Evolutionary conservation across 2,329 filamentous ascomycete species (phyloP).

Genomic region (Tetracladium maxilliforme): DNA sequence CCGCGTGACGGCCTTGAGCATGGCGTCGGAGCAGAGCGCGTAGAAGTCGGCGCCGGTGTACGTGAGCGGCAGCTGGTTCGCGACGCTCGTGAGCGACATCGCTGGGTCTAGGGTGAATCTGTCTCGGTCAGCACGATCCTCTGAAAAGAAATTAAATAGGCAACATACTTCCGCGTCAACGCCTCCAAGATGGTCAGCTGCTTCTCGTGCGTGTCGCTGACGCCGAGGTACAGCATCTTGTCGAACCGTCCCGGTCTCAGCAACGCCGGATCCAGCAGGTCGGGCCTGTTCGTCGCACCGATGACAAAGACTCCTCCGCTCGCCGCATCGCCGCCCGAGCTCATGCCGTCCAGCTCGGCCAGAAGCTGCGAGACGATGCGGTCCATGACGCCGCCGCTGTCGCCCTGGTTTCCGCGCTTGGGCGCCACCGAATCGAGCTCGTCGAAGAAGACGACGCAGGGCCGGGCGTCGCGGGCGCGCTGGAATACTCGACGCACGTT

Average conservation of each 20-base stretch:
- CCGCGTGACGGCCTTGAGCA: slow-evolving; percentile 95
- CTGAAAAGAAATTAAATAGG: slow-evolving; percentile 2
- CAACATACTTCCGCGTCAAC: slow-evolving; percentile 73
- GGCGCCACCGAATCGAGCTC: slow-evolving; percentile 88
- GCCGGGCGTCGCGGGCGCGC: slow-evolving; percentile 68
- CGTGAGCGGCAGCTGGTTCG: slow-evolving; percentile 73
- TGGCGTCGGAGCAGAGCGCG: slow-evolving; percentile 90
- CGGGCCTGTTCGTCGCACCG: slow-evolving; percentile 87
- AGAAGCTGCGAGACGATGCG: slow-evolving; percentile 90
- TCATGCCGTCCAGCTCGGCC: slow-evolving; percentile 96
- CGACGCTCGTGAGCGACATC: slow-evolving; percentile 61
- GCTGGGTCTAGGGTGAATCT: slow-evolving; percentile 76
- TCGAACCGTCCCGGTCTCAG: slow-evolving; percentile 86
- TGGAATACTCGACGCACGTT: slow-evolving; percentile 86
- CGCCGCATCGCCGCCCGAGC: slow-evolving; percentile 69
- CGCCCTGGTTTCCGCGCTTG: slow-evolving; percentile 92
- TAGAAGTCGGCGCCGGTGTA: slow-evolving; percentile 98
- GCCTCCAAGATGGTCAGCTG: slow-evolving; percentile 90
- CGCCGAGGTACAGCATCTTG: slow-evolving; percentile 95
- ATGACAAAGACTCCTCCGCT: slow-evolving; percentile 88
- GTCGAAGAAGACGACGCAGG: slow-evolving; percentile 88
- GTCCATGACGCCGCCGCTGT: slow-evolving; percentile 96
- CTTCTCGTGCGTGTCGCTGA: slow-evolving; percentile 93
- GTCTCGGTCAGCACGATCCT: background rate
- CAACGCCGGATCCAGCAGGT: slow-evolving; percentile 80